Conservation (phyloP, 441 rosid species). For the Erodium trifolium region DNA sequence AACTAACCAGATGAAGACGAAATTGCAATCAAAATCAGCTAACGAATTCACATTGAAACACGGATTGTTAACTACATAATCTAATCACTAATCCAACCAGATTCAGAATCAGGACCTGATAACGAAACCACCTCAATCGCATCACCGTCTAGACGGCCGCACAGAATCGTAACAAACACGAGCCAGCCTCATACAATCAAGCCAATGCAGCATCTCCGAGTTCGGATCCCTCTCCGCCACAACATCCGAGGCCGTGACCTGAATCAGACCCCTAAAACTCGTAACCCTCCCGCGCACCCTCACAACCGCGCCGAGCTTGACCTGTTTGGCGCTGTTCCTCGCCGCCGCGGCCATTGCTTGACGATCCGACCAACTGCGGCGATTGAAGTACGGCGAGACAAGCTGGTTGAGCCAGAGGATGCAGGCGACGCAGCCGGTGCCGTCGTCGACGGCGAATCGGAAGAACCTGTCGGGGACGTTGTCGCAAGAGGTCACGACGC, state of each 20-base stretch:
- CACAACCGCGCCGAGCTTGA: slow-evolving; percentile 45
- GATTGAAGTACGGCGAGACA: slow-evolving; percentile 44
- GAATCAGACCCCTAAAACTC: slow-evolving; percentile 46
- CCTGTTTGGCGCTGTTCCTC: slow-evolving; percentile 28
- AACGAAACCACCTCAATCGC: not conserved
- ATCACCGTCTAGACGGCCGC: not conserved
- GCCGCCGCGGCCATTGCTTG: slow-evolving; percentile 43
- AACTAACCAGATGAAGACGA: not conserved
- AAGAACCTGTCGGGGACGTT: slow-evolving; percentile 52
- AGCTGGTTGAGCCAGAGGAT: slow-evolving; percentile 79
- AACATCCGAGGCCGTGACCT: slow-evolving; percentile 55
- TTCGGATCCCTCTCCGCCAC: slow-evolving; percentile 71
- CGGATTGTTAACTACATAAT: not conserved
- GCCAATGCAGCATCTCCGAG: slow-evolving; percentile 62
- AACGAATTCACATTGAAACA: not conserved
- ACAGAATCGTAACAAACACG: slow-evolving; percentile 28
- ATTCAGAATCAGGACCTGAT: not conserved
- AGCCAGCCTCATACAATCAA: slow-evolving; percentile 51
- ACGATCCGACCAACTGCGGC: slow-evolving; percentile 37
- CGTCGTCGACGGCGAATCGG: slow-evolving; percentile 62
- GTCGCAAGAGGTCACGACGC: slow-evolving; percentile 52
- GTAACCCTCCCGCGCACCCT: slow-evolving; percentile 68
- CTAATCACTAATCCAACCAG: not conserved
- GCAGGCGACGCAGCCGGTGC: slow-evolving; percentile 58
- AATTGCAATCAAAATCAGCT: not conserved